Conservation (phyloP, 257 asterid species). For the Capsicum chinense region DNA sequence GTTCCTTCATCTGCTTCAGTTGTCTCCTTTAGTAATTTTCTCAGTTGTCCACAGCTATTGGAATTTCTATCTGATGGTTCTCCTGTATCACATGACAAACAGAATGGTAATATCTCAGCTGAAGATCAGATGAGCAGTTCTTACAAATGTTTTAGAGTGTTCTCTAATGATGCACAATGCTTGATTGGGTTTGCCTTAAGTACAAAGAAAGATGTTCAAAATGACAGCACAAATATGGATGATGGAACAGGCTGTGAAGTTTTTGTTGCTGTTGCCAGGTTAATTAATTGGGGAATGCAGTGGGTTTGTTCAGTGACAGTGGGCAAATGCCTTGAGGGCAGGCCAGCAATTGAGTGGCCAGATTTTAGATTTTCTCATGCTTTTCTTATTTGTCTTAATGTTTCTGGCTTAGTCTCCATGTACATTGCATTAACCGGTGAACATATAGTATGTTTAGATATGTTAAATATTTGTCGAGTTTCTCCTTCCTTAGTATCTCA, state of each 20-base stretch:
- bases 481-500: constrained; percentile 43
- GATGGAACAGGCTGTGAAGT: constrained; percentile 48
- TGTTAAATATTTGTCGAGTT: constrained; percentile 45
- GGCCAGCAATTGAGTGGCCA: constrained; percentile 65
- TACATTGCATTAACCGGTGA: constrained; percentile 72
- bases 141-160: constrained; percentile 71
- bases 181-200: constrained; percentile 77
- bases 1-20: constrained; percentile 55
- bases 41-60: constrained; percentile 54
- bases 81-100: constrained; percentile 46
- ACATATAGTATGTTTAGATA: constrained; percentile 57
- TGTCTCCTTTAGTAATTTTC: constrained; percentile 72
- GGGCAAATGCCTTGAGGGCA: constrained; percentile 49
- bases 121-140: constrained; percentile 40
- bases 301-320: constrained; percentile 78
- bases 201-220: constrained; percentile 40
- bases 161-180: constrained; percentile 67
- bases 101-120: constrained; percentile 39
- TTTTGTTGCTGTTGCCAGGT: constrained; percentile 65
- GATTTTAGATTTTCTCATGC: constrained; percentile 73
- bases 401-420: constrained; percentile 67
- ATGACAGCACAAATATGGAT: constrained; percentile 34
- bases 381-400: constrained; percentile 75
- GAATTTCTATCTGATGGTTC: constrained; percentile 57
- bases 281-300: constrained; percentile 73